These are phyloP conservation scores for Hymenoscyphus albidus DNA, from an alignment of 2,329 filamentous ascomycete genomes.

Conservation along the genomic window DNA sequence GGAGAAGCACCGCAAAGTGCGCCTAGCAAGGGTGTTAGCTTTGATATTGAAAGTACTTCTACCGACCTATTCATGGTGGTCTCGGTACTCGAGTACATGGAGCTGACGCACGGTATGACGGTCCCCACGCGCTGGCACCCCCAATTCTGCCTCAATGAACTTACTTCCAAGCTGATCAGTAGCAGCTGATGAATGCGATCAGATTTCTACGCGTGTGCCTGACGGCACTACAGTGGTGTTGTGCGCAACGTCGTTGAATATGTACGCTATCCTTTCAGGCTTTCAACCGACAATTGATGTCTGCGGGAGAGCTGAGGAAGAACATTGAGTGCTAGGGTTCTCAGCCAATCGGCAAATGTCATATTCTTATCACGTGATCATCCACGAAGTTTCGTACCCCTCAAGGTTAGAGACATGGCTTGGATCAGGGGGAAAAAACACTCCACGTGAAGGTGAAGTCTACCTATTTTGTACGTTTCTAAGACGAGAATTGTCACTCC, in stretches of 20 bases:
- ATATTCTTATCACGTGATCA: too few relatives aligned
- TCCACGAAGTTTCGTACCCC: too few relatives aligned
- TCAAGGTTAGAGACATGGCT: too few relatives aligned
- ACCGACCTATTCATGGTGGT: conserved; percentile 11
- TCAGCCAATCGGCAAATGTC: too few relatives aligned
- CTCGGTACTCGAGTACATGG: conserved; percentile 6
- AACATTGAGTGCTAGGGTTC: not conserved
- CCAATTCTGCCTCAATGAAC: conserved; percentile 25
- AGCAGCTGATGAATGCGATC: conserved; percentile 2
- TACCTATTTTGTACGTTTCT: too few relatives aligned
- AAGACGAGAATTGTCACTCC: too few relatives aligned
- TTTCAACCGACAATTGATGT: not conserved
- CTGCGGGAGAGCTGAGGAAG: not conserved
- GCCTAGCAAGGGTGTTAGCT: conserved; percentile 23
- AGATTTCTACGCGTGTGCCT: not conserved
- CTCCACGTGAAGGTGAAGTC: too few relatives aligned
- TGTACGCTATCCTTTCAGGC: not conserved
- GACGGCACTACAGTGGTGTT: not conserved
- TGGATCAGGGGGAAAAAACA: too few relatives aligned
- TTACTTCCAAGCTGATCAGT: conserved; percentile 1
- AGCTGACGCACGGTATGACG: conserved; percentile 1
- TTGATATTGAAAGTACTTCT: conserved; percentile 21
- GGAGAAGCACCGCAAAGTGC: not conserved
- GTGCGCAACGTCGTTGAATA: not conserved
- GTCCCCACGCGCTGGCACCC: conserved; percentile 3